Base-by-base conservation (phyloP, 2,329 filamentous ascomycete genomes). In the Nakataea oryzae region DNA sequence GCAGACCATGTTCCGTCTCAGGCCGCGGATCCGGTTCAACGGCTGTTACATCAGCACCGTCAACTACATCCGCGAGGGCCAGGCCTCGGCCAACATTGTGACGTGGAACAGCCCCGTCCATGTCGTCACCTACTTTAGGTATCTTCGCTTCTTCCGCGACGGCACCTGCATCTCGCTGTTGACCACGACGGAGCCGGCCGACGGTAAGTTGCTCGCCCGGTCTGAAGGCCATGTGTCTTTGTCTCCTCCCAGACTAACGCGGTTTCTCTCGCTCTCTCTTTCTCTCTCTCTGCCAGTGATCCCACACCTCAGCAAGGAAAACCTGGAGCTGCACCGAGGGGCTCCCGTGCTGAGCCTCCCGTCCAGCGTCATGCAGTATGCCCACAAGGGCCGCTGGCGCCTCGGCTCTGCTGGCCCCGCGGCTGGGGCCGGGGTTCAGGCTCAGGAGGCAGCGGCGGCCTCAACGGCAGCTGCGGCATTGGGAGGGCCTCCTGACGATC, bases 91-190 rank as follows among this genome's bases (percentile, higher is more conserved):
- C 26, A 88, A 86, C 66, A 86, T 86, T 62, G 76, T 88, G 24
- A 88, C 89, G 1, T 96, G 93, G 91, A 78, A 79, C 69, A 88
- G 84, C 28, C 93, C 93, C 11, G 88, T 97, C 47, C 92, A 96
- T 72, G 96, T 97, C 63, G 92, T 99, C 59, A 99, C 95, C 0
- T 99, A 97, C 76, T 99, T 96, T 77, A 91, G 95, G 63, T 99
- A 97, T 75, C 83, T 99, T 3, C 90, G 95, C 61, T 95, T 99
- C 78, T 95, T 95, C 77, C 89, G 92, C 28, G 91, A 97, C 73
- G 95, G 95, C 30, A 88, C 89, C 1, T 86, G 83, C 66, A 86
- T 97, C 63, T 91, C 87, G 61, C 81, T 99, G 1, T 81, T 96
- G 47, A 91, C 89, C 0, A 96, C 90, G 0, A 76, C 83, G 6